phyloP scores from a whole-genome alignment of 768 basidiomycete species.

The Hygrophoropsis aurantiaca region DNA sequence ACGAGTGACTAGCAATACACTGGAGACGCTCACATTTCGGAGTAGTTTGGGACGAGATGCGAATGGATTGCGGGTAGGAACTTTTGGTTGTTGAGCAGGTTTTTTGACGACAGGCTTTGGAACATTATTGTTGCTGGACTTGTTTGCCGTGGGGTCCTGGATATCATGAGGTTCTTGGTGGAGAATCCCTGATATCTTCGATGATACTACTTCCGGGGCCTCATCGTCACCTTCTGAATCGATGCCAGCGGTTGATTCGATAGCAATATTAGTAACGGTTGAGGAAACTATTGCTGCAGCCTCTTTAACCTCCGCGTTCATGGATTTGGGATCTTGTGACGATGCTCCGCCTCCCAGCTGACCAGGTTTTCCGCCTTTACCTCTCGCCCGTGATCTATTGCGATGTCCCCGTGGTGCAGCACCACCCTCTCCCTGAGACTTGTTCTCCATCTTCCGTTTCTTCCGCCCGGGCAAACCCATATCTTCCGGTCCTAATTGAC shows the following conservation, averaged over 20 bases:
- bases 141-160: no score
- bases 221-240: conserved; percentile 38
- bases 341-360: conserved; percentile 3
- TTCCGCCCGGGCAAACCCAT: conserved; percentile 34
- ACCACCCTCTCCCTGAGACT: conserved; percentile 4
- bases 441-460: conserved; percentile 42
- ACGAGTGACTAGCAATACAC: not conserved
- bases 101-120: conserved; percentile 4
- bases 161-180: not conserved
- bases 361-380: conserved; percentile 31
- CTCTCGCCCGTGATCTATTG: conserved; percentile 18
- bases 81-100: conserved; percentile 43
- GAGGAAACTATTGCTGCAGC: not conserved
- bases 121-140: not conserved
- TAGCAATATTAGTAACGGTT: not conserved
- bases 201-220: conserved; percentile 59
- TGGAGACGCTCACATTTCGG: conserved; percentile 57
- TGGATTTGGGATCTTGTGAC: not conserved
- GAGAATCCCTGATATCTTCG: conserved; percentile 37
- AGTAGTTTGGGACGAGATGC: conserved; percentile 67
- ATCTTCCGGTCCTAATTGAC: conserved; percentile 61
- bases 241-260: conserved; percentile 18
- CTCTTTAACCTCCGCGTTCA: not conserved
- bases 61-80: conserved; percentile 62
- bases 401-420: conserved; percentile 7